Evolutionary conservation across 2,329 filamentous ascomycete genomes (phyloP), one percentile per base, ranked within the genome.

Genomic region (Annulohypoxylon truncatum): DNA sequence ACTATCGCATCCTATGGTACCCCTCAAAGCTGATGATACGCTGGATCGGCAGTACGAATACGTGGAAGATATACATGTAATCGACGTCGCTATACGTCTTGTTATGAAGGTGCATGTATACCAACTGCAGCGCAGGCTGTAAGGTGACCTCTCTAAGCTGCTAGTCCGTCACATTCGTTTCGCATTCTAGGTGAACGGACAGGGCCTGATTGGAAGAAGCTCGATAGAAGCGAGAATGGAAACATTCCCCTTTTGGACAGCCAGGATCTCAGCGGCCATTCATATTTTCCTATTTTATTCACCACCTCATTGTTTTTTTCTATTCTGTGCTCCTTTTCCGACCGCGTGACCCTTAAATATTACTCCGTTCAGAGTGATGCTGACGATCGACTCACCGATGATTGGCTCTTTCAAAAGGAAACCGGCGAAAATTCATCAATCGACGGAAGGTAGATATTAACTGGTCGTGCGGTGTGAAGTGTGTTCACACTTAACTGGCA

Each of bases 151-250:
- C 57, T 66, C 47, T 61, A 54, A 59, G 44, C 15, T 28, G n/a
- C 33, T 28, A 44, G 46, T n/a, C 35, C n/a, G 63, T 61, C 56
- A 60, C 60, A 58, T 52, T 66, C 59, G 63, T 56, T 66, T 68
- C 38, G 55, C 54, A 29, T 54, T 42, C 33, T 61, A 18, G 40
- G 42, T 29, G 20, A 50, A 52, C 31, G 24, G 48, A 53, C 60
- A 62, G 53, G 60, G 57, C 52, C 29, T 50, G 53, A 60, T 69
- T 67, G 67, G 67, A 53, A 69, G 64, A 69, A 67, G 67, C 53
- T 62, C 35, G 26, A 67, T 69, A 22, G 67, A 69, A 69, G 57
- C 60, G 44, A 56, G 51, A 69, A 69, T 69, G 50, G 67, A 67
- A 69, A 60, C 62, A 64, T 69, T 61, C 54, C 56, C 53, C 48